A percentile compares a stretch with the other conserved stretches of the same genome.
These are phyloP conservation scores for Vachellia collinsii DNA, from an alignment of 306 rosid genomes.

Conservation along the genomic window DNA sequence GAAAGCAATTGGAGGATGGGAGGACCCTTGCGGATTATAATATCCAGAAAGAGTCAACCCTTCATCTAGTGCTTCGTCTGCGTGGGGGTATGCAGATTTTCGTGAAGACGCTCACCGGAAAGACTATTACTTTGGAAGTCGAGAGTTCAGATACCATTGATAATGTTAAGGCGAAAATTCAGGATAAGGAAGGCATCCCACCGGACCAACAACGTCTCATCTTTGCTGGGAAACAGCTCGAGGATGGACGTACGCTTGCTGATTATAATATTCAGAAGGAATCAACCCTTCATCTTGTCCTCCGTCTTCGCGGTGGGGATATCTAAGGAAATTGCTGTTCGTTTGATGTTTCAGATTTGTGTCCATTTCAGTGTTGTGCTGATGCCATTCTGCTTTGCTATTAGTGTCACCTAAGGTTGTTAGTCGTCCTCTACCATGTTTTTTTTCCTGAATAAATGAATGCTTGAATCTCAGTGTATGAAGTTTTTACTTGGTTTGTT, in stretches of 20 bases:
- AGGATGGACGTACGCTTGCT: conserved; percentile 52
- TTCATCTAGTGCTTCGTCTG: not conserved
- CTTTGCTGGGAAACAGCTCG: conserved; percentile 56
- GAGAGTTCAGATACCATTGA: conserved; percentile 23
- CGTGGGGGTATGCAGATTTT: conserved; percentile 26
- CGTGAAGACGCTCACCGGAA: conserved; percentile 44
- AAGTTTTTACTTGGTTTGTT: not conserved
- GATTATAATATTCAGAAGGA: conserved; percentile 65
- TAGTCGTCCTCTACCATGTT: not conserved
- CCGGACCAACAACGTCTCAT: conserved; percentile 52
- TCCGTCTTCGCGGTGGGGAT: conserved; percentile 53
- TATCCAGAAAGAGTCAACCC: not conserved
- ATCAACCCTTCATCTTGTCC: conserved; percentile 52
- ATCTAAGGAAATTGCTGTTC: not conserved
- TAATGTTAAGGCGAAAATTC: conserved; percentile 34
- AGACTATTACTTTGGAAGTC: conserved; percentile 50
- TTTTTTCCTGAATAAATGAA: not conserved
- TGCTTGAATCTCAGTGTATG: not conserved
- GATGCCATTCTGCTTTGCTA: not conserved
- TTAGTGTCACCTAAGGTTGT: not conserved
- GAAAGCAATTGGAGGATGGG: not conserved
- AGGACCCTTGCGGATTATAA: not conserved
- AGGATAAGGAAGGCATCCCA: conserved; percentile 52
- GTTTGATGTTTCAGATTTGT: not conserved
- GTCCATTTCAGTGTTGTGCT: not conserved